Percentiles rank a stretch among this genome's conserved stretches.
These are phyloP conservation scores for Fusarium graminum DNA, from an alignment of 2,329 filamentous ascomycete genomes.

Conservation along the genomic window DNA sequence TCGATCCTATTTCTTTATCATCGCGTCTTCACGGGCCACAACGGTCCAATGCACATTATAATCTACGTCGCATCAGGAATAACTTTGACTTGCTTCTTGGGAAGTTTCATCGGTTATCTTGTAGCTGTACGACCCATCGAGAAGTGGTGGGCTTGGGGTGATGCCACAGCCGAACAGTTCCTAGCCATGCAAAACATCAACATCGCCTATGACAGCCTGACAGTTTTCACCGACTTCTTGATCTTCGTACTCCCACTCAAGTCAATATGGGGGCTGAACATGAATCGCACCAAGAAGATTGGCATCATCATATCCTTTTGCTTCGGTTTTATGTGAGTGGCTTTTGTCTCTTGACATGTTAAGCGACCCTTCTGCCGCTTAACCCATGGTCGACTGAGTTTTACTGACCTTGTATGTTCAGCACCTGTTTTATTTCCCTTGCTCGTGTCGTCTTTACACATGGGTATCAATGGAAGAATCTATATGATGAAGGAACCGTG, in stretches of 20 bases:
- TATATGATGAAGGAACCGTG: slow-evolving; percentile 13
- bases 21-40: slow-evolving; percentile 16
- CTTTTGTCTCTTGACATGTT: too few species aligned
- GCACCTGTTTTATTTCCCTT: slow-evolving; percentile 12
- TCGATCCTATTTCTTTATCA: slow-evolving; percentile 20
- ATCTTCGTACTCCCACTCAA: slow-evolving; percentile 20
- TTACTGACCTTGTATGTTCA: not conserved
- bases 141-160: slow-evolving; percentile 27
- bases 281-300: slow-evolving; percentile 19
- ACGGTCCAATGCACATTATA: slow-evolving; percentile 8
- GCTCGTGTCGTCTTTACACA: slow-evolving; percentile 4
- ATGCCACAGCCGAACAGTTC: slow-evolving; percentile 17
- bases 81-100: slow-evolving; percentile 11
- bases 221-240: slow-evolving; percentile 17
- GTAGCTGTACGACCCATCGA: slow-evolving; percentile 7
- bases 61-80: slow-evolving; percentile 8
- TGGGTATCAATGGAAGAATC: slow-evolving; percentile 20
- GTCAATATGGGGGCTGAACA: slow-evolving; percentile 15
- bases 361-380: not conserved
- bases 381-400: rapidly evolving
- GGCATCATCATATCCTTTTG: slow-evolving; percentile 16
- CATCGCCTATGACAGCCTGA: slow-evolving; percentile 18
- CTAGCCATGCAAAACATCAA: slow-evolving; percentile 14
- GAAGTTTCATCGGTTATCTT: slow-evolving; percentile 13
- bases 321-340: slow-evolving; percentile 15